Evolutionary conservation across 2,329 filamentous ascomycete genomes (phyloP), one percentile per base, ranked within the genome.

Genomic region (Clathrospora elynae): DNA sequence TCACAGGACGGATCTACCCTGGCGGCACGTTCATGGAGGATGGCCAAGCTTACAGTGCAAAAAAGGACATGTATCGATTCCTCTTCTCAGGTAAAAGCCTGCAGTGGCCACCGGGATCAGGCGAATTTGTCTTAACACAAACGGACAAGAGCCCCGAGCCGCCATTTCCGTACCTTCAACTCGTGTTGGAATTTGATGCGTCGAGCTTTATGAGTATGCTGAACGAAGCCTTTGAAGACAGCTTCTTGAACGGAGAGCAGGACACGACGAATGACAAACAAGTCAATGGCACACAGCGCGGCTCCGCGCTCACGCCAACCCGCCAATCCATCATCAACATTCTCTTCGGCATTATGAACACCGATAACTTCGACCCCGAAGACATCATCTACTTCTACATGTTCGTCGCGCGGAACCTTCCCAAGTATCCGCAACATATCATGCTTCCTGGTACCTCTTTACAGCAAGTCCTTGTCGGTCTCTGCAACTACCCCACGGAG

Each of bases 311-410:
- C 30, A 66, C 72, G 18, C 73, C 96, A 35, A 93, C 93, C 61
- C 83, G 93, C 22, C 93, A 99, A 69, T 96, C 95, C 61, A 84
- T 99, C 46, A 81, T 96, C 53, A 92, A 88, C 32, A 95, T 96
- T 42, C 74, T 99, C 44, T 78, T 95, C 8, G 90, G 96, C 66
- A 86, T 96, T 18, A 95, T 99, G 89, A 87, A 85, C 35, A 74
- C 83, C 1, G 76, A 79, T 3, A 83, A 88, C 32, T 97, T 96
- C 69, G 81, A 84, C 1, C 72, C 84, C 0, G 83, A 87, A 48
- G 90, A 97, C 63, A 91, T 88, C 9, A 88, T 99, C 42, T 99
- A 96, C 69, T 80, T 99, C 30, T 90, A 99, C 71, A 99, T 99
- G 90, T 99, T 99, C 64, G 87, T 99, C 64, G 92, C 93, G 12